Evolutionary conservation across 352 stramenopile genomes (phyloP), one percentile per base, ranked within the genome.

Genomic region (Phytophthora colocasiae): DNA sequence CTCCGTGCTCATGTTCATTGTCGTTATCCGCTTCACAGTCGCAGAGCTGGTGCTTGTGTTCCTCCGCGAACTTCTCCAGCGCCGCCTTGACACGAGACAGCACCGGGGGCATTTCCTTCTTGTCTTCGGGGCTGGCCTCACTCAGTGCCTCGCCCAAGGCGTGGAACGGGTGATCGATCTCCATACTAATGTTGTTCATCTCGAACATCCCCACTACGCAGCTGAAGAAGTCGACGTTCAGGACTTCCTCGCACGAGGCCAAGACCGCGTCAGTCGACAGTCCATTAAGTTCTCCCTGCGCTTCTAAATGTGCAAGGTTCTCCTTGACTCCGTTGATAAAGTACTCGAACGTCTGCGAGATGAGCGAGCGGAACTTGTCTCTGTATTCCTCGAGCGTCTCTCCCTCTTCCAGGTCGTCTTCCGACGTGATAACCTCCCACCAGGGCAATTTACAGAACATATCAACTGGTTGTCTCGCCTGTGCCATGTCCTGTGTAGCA

Each of bases 121-220:
- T 87, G 36, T 87, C 79, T 26, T 90, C 81, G 4, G 71, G 65
- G 51, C 76, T 80, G 10, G 79, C 73, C 46, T 91, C 81, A 3
- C 70, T 63, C 48, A 91, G 65, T 8, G 83, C 82, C 45, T 92
- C 78, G n/a, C 78, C 74, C 10, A 92, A 61, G 32, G 84, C 85
- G 55, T 89, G 78, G 67, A 92, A 86, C 34, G 91, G 84, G 77
- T 97, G 86, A 63, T 92, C 82, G 57, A 92, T 85, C 75, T 98
- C 85, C 71, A 99, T 87, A 46, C 94, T 97, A 56, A 98, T 93
- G 80, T 98, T 97, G 83, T 99, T 99, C 81, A 98, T 97, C 81
- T 98, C 96, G 71, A 98, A 98, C 81, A 97, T 98, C 45, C 96
- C 96, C 52, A 99, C 89, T 12, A 98, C 70, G 34, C 79, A 72